Conservation (phyloP, 768 basidiomycete genomes). For the Exsudoporus frostii region DNA sequence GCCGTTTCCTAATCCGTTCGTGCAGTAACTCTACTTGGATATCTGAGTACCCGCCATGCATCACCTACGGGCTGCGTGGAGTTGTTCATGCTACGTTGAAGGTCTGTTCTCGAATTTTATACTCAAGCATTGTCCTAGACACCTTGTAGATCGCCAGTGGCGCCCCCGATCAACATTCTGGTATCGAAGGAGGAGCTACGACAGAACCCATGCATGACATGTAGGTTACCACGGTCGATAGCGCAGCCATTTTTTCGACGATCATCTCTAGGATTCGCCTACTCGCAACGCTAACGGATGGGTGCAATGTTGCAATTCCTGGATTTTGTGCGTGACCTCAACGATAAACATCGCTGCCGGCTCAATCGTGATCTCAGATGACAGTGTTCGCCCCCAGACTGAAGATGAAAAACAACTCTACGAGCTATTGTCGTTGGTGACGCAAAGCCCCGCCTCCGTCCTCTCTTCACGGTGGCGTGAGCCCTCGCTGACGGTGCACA, state of each 20-base stretch:
- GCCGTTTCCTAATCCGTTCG: background rate
- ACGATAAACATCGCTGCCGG: background rate
- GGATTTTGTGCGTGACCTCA: constrained; percentile 69
- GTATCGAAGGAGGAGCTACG: constrained; percentile 87
- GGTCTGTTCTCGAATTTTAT: constrained; percentile 36
- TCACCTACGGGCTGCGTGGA: constrained; percentile 92
- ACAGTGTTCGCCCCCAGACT: constrained; percentile 68
- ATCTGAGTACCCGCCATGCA: constrained; percentile 84
- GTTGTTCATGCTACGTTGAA: constrained; percentile 86
- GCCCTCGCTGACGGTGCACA: constrained; percentile 87
- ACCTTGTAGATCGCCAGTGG: constrained; percentile 58
- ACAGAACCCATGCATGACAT: constrained; percentile 93
- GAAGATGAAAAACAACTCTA: constrained; percentile 68
- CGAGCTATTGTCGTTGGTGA: constrained; percentile 63
- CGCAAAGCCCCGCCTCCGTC: constrained; percentile 62
- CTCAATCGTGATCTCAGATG: constrained; percentile 46
- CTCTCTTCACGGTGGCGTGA: constrained; percentile 84
- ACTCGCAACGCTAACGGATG: constrained; percentile 65
- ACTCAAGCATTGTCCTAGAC: background rate
- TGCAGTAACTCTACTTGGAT: constrained; percentile 97
- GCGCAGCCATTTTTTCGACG: background rate
- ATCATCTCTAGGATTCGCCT: constrained; percentile 61
- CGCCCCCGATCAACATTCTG: constrained; percentile 85
- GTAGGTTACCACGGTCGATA: constrained; percentile 37
- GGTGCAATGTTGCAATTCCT: constrained; percentile 63